These are phyloP conservation scores for Nakazawaea ernobii DNA, from an alignment of 805 yeast genomes.

Conservation along the genomic window DNA sequence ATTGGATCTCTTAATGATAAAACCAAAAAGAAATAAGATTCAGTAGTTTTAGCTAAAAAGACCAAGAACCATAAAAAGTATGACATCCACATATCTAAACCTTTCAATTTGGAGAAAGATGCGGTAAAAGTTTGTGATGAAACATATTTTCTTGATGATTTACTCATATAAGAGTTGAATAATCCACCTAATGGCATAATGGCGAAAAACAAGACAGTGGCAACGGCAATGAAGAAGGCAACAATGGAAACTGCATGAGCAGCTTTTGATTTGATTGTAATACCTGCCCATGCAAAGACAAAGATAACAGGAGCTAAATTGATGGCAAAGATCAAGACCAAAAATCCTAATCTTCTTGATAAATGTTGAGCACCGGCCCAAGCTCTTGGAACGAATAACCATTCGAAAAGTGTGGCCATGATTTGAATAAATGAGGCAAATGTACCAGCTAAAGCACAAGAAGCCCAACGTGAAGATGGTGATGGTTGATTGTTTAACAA, in stretches of 20 bases:
- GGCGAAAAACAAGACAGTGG: conserved; percentile 79
- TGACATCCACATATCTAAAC: conserved; percentile 95
- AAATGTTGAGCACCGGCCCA: conserved; percentile 99
- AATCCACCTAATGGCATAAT: conserved; percentile 96
- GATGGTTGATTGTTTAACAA: conserved; percentile 80
- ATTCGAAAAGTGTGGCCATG: conserved; percentile 83
- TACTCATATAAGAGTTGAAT: conserved; percentile 88
- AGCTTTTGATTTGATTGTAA: conserved; percentile 58
- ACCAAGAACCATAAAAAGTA: conserved; percentile 86
- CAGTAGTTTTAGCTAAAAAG: conserved; percentile 81
- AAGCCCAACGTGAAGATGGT: conserved; percentile 88
- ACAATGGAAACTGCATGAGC: conserved; percentile 80
- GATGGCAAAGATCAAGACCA: conserved; percentile 55
- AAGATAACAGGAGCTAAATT: conserved; percentile 86
- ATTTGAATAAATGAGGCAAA: conserved; percentile 80
- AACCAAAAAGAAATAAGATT: conserved; percentile 89
- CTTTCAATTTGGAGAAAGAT: conserved; percentile 70
- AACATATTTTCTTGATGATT: conserved; percentile 78
- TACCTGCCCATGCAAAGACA: conserved; percentile 75
- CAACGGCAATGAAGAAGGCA: conserved; percentile 82
- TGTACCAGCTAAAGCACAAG: conserved; percentile 88
- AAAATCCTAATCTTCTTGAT: conserved; percentile 77
- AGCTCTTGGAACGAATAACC: conserved; percentile 93
- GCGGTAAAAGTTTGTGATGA: conserved; percentile 97
- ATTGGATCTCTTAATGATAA: conserved; percentile 92